Base-by-base conservation (phyloP, 78 protist species). In the Dictyostelium capitatum region DNA sequence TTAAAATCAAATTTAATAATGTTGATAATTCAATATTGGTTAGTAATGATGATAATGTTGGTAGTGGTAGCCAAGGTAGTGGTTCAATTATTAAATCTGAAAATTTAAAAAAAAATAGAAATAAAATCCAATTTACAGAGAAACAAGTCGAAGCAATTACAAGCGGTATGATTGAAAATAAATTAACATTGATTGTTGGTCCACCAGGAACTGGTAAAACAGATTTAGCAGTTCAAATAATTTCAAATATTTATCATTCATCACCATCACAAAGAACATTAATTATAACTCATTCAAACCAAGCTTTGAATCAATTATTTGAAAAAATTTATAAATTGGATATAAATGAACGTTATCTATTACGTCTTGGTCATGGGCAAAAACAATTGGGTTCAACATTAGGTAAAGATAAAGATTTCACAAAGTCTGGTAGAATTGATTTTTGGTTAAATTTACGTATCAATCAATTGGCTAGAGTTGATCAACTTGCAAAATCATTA, bases 151-250 rank as follows among this genome's bases (percentile, higher is more conserved):
- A 81, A 37, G 99, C 99, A 10, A 94, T 98, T 70, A 30, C 32
- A 37, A 1, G 89, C 0, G 99, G 97, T 28, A 73, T 95, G 57
- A 65, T 80, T 37, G 97, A 59, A 4, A 99, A 99, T 25, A 65
- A 65, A 25, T 79, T 99, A 74, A 90, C 98, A 23, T 30, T 98
- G 85, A 96, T 99, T 15, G 99, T 98, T 20, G 99, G 99, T 1
- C 99, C 99, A 25, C 99, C 99, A 11, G 99, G 99, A 9, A 99
- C 99, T 7, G 95, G 99, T n/a, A 99, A 99, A 95, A 99, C 99
- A 30, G 99, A 98, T 95, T 98, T 98, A 3, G 99, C 99, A 6
- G 99, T 98, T 47, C 99, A 98, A 79, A 83, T 97, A 30, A 84
- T 98, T 20, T 72, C 93, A 47, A 97, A 98, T 82, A 75, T 96